These are phyloP conservation scores for Mycosphaerella arachidis DNA, from an alignment of 2,329 filamentous ascomycete species.

Conservation along the genomic window DNA sequence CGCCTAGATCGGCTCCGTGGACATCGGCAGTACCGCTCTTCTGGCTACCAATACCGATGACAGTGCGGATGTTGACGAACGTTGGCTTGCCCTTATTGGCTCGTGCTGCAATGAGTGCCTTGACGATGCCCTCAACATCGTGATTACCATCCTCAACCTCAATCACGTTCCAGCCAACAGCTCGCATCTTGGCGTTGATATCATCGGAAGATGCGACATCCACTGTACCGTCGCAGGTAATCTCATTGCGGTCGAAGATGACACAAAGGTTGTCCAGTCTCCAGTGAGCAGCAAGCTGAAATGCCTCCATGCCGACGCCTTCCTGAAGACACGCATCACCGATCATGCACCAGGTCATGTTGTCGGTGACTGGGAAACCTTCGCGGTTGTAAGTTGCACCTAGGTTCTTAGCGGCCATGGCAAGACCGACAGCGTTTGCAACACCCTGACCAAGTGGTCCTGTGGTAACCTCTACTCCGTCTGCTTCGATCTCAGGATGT, in stretches of 20 bases:
- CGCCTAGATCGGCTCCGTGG: constrained; percentile 56
- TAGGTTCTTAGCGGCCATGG: constrained; percentile 55
- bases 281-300: constrained; percentile 54
- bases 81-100: constrained; percentile 44
- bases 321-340: constrained; percentile 58
- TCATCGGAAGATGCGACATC: constrained; percentile 52
- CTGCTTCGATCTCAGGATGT: constrained; percentile 51
- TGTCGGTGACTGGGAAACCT: constrained; percentile 46
- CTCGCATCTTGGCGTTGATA: constrained; percentile 54
- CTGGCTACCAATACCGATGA: constrained; percentile 52
- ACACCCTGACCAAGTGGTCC: constrained; percentile 57
- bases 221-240: constrained; percentile 55
- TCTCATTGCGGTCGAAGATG: constrained; percentile 58
- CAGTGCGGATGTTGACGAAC: constrained; percentile 54
- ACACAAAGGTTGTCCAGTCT: constrained; percentile 53
- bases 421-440: constrained; percentile 57
- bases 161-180: constrained; percentile 53
- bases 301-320: constrained; percentile 54
- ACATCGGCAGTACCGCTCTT: constrained; percentile 50
- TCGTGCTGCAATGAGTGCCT: constrained; percentile 40
- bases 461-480: constrained; percentile 57
- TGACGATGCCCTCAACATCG: constrained; percentile 48
- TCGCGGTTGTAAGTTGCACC: constrained; percentile 52
- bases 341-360: constrained; percentile 54
- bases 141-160: constrained; percentile 52